Evolutionary conservation across 345 rosid species (phyloP), one percentile per base, ranked within the genome.

Genomic region (Lumnitzera littorea): DNA sequence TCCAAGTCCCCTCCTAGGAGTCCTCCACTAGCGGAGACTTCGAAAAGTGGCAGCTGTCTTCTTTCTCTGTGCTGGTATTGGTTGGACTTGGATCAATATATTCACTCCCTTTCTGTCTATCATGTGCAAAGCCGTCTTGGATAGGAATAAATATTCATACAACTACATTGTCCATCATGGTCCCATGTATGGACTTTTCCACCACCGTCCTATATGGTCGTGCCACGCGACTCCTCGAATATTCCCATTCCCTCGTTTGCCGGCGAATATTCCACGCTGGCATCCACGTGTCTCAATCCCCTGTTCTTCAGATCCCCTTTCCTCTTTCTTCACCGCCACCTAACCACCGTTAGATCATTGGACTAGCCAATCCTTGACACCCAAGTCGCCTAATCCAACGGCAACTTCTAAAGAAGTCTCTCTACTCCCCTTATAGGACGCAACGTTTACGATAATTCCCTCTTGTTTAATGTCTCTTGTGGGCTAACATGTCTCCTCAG

Each of bases 241-340:
- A 67, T 71, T 67, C 60, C 41, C 23, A 17, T 25, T 20, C 36
- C 52, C 51, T 55, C 50, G 13, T 64, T 49, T 25, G 55, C 72
- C 64, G 57, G 57, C 55, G 76, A 78, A 74, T 67, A 74, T 76
- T 76, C 75, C 80, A 74, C 61, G 77, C 68, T 67, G 77, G 67
- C 74, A 54, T 48, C 65, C 13, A 58, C 58, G 58, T 67, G 68
- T 54, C 73, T 46, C 50, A 12, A 12, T 23, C 2, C 2, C 3
- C 9, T 2, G 8, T 17, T 62, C 9, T 57, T 23, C 43, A 31
- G 24, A 12, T 15, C 16, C 48, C 25, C 17, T 24, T 17, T 17
- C 20, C 20, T 12, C 25, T n/a, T 51, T 23, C 56, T 29, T 17
- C 56, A 8, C 4, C 46, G 13, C 16, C 11, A 5, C 8, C 47